Evolutionary conservation across 1,284 basidiomycete species (phyloP).

Genomic region (Marasmius oreades): DNA sequence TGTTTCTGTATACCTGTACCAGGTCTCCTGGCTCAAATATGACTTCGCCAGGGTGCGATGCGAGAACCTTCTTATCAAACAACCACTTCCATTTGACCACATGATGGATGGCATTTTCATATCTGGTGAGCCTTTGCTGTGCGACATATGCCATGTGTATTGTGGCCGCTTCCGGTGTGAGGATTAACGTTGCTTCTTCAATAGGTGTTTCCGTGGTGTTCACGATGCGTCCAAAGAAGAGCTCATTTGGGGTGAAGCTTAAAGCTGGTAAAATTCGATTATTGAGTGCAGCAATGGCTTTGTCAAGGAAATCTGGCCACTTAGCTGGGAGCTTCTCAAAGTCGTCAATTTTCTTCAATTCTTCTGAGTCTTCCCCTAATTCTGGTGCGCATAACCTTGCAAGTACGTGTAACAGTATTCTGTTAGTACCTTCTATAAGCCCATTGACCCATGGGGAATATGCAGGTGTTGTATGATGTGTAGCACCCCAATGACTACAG

Average conservation of each 20-base stretch:
- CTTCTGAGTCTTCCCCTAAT: too few species aligned
- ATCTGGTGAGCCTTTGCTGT: conserved; percentile 24
- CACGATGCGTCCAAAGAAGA: conserved; percentile 15
- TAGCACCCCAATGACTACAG: conserved; percentile 22
- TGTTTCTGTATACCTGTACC: conserved; percentile 27
- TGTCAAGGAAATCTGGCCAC: conserved; percentile 30
- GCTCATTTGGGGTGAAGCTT: neutral
- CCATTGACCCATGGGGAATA: conserved; percentile 40
- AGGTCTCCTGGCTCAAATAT: conserved; percentile 25
- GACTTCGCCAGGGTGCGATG: conserved; percentile 16
- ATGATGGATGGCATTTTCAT: conserved; percentile 19
- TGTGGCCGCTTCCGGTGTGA: neutral
- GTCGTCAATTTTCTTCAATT: conserved; percentile 11
- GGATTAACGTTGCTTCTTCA: neutral
- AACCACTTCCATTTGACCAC: conserved; percentile 13
- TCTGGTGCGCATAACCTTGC: conserved; percentile 29
- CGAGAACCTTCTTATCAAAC: conserved; percentile 18
- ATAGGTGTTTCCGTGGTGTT: conserved; percentile 21
- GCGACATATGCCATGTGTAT: conserved; percentile 20
- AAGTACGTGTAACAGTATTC: conserved; percentile 25
- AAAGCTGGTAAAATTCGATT: neutral
- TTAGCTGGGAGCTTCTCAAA: conserved; percentile 12
- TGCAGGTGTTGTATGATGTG: conserved; percentile 24
- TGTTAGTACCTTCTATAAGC: conserved; percentile 31
- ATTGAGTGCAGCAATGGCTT: conserved; percentile 25